These are phyloP conservation scores for Arachnopeziza araneosa DNA, from an alignment of 2,329 filamentous ascomycete species.

Conservation along the genomic window DNA sequence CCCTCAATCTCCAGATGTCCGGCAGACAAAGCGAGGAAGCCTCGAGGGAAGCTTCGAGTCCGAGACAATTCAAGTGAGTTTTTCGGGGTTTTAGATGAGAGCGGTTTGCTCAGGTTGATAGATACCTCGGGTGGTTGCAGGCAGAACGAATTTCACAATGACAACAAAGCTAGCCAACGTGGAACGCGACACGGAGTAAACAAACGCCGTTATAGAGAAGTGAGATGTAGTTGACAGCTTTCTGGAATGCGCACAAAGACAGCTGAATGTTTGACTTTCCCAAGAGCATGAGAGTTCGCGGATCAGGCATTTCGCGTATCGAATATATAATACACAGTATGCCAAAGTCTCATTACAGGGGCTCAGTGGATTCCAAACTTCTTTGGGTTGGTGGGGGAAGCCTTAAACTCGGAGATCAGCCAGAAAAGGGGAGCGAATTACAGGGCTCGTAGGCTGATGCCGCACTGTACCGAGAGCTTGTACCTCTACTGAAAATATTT, in stretches of 20 bases:
- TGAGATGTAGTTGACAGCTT: background rate
- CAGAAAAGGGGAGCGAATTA: background rate
- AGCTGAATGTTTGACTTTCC: background rate
- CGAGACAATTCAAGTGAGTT: background rate
- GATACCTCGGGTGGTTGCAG: background rate
- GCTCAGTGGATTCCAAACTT: background rate
- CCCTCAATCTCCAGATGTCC: background rate
- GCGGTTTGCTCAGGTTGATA: background rate
- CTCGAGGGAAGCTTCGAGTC: background rate
- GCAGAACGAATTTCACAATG: background rate
- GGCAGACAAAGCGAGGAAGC: background rate
- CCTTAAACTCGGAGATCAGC: background rate
- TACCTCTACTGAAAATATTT: background rate
- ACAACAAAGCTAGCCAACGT: background rate
- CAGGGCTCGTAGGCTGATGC: background rate
- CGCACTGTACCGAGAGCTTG: background rate
- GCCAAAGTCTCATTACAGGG: background rate
- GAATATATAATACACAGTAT: background rate
- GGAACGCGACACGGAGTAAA: slow-evolving; percentile 11
- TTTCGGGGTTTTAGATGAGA: background rate
- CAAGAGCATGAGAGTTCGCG: background rate
- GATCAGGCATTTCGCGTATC: background rate
- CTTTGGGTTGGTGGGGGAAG: background rate
- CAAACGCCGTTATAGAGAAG: slow-evolving; percentile 1
- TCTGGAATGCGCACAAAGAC: background rate